Evolutionary conservation across 805 yeast species (phyloP).

Genomic region (Metschnikowia cubensis): DNA sequence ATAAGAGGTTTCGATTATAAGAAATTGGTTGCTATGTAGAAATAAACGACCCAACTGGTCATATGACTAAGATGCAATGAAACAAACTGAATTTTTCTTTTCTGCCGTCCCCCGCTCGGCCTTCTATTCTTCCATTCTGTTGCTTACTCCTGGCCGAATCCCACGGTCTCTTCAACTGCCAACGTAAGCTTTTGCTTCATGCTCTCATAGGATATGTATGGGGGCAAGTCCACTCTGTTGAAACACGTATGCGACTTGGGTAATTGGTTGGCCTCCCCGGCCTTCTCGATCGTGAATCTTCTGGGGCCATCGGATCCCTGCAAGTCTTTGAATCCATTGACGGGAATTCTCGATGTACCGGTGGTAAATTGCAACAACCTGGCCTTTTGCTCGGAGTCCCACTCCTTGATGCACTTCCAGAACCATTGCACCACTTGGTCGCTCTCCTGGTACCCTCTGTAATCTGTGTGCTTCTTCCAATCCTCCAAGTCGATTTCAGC

Average conservation of each 20-base stretch:
- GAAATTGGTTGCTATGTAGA: slow-evolving; percentile 4
- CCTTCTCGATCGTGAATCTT: slow-evolving; percentile 96
- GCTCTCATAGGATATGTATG: slow-evolving; percentile 77
- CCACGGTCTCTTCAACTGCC: slow-evolving; percentile 98
- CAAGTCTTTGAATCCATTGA: slow-evolving; percentile 95
- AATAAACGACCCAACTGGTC: slow-evolving; percentile 2
- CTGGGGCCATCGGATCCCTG: slow-evolving; percentile 99
- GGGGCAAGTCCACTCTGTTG: slow-evolving; percentile 97
- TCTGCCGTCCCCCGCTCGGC: neutral
- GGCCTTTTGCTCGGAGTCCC: slow-evolving; percentile 97
- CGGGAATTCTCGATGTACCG: slow-evolving; percentile 98
- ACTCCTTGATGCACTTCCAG: slow-evolving; percentile 88
- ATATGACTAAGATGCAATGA: slow-evolving; percentile 3
- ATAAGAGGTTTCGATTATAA: neutral
- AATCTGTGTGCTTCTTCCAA: slow-evolving; percentile 99
- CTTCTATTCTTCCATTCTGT: neutral
- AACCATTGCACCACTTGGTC: slow-evolving; percentile 98
- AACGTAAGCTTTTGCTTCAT: slow-evolving; percentile 85
- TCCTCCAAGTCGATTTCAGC: slow-evolving; percentile 97
- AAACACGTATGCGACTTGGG: slow-evolving; percentile 99
- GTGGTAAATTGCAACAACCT: slow-evolving; percentile 95
- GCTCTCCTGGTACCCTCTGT: slow-evolving; percentile 93
- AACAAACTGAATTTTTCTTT: neutral
- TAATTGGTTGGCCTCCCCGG: slow-evolving; percentile 87
- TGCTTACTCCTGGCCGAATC: slow-evolving; percentile 90